Percentiles rank a stretch among this genome's conserved stretches.
Conservation (phyloP, 257 asterid genomes). For the Gentiana dahurica region DNA sequence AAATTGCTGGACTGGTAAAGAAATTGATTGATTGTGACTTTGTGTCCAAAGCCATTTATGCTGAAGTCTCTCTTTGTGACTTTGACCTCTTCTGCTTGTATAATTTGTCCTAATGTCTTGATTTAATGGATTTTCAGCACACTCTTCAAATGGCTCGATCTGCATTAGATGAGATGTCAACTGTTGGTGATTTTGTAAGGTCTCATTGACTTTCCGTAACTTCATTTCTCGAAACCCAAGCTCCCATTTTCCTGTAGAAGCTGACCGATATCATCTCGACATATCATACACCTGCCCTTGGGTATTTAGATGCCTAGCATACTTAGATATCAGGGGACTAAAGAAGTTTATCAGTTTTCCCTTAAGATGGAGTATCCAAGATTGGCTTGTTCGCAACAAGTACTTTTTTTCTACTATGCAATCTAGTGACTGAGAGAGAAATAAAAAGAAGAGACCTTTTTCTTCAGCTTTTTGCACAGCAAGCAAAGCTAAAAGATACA, state of each 20-base stretch:
- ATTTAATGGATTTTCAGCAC: constrained; percentile 13
- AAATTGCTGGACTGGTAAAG: no score
- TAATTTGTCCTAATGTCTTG: no score
- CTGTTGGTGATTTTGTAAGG: constrained; percentile 72
- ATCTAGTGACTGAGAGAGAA: no score
- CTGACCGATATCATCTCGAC: constrained; percentile 83
- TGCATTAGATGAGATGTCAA: constrained; percentile 72
- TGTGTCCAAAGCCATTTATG: no score
- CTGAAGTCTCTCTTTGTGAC: no score
- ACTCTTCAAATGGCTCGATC: constrained; percentile 56
- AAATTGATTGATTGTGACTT: no score
- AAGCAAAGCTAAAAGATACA: no score
- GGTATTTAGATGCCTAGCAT: constrained; percentile 92
- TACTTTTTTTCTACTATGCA: no score
- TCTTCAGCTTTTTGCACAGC: no score
- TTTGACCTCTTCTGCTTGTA: no score
- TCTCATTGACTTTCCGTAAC: constrained; percentile 69
- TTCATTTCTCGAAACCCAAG: constrained; percentile 47
- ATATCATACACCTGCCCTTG: constrained; percentile 92
- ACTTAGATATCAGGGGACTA: constrained; percentile 80
- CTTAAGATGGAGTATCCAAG: constrained; percentile 22
- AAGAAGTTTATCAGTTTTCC: constrained; percentile 62
- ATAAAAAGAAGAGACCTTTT: no score
- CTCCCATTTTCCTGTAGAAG: constrained; percentile 64
- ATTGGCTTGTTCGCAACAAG: background rate